Conservation (phyloP, 1,139 yeast species). For the Eremothecium coryli region DNA sequence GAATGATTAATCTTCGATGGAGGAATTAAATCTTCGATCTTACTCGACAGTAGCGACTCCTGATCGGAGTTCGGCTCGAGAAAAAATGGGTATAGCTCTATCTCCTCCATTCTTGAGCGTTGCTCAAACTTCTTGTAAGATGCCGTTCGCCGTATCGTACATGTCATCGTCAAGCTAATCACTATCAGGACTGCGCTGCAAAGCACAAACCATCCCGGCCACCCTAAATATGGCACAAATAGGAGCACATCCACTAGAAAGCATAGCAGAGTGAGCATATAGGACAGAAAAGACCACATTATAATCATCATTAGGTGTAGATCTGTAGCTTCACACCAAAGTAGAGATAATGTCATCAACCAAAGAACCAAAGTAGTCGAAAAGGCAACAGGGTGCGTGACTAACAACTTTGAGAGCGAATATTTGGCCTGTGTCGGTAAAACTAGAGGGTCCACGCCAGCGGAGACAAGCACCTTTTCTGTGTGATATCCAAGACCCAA, state of each 20-base stretch:
- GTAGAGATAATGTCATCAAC: constrained; percentile 36
- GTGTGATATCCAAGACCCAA: constrained; percentile 40
- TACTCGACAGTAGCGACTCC: too few relatives aligned
- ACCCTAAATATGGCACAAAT: constrained; percentile 49
- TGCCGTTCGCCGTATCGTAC: constrained; percentile 41
- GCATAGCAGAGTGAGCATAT: constrained; percentile 42
- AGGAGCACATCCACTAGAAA: constrained; percentile 47
- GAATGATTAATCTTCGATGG: too few relatives aligned
- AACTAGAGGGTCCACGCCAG: constrained; percentile 31
- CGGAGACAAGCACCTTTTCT: constrained; percentile 25
- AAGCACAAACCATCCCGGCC: constrained; percentile 62
- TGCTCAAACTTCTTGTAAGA: constrained; percentile 36
- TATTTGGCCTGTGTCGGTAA: constrained; percentile 55
- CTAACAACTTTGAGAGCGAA: constrained; percentile 59
- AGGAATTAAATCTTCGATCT: too few relatives aligned
- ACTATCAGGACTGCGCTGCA: constrained; percentile 47
- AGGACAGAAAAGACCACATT: constrained; percentile 36
- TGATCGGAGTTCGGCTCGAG: too few relatives aligned
- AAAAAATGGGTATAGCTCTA: constrained; percentile 15
- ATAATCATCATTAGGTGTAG: constrained; percentile 27
- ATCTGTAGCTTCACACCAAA: constrained; percentile 32
- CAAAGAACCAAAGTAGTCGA: constrained; percentile 44
- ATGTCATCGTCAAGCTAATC: constrained; percentile 12
- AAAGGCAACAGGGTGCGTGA: constrained; percentile 75
- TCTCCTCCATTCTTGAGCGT: constrained; percentile 10